Evolutionary conservation across 306 rosid genomes (phyloP).

Genomic region (Gynostemma pentaphyllum): DNA sequence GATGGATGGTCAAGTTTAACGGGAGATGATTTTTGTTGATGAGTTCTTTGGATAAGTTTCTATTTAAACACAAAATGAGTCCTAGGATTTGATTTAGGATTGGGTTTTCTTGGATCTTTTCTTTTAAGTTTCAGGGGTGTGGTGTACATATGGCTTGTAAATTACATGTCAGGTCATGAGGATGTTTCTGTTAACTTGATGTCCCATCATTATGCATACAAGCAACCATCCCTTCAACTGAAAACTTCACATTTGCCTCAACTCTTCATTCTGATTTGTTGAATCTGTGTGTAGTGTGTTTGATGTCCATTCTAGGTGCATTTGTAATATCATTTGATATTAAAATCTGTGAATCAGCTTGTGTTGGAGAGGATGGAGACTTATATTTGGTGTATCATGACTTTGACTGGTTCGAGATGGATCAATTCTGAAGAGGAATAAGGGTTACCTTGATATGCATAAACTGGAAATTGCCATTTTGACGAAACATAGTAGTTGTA

Average conservation of each 20-base stretch:
- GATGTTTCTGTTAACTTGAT: neutral
- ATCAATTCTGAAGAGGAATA: neutral
- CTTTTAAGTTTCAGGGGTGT: neutral
- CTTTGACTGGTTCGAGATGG: constrained; percentile 1
- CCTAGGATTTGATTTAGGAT: neutral
- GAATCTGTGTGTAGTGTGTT: neutral
- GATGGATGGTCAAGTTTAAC: neutral
- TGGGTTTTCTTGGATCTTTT: neutral
- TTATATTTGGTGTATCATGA: neutral
- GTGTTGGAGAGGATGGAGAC: neutral
- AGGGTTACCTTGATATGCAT: neutral
- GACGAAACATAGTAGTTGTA: too few relatives aligned
- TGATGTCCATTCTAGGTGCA: neutral
- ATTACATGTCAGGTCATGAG: neutral
- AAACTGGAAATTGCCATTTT: neutral
- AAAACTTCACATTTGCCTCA: neutral
- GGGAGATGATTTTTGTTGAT: neutral
- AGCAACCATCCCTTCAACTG: neutral
- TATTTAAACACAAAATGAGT: neutral
- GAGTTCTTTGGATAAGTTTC: neutral
- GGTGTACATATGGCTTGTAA: neutral
- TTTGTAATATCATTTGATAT: neutral
- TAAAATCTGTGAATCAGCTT: neutral
- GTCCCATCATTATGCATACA: neutral
- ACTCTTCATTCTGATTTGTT: neutral